A percentile compares a stretch with the other conserved stretches of the same genome.
Conservation (phyloP, 345 rosid genomes). For the Orychophragmus violaceus region DNA sequence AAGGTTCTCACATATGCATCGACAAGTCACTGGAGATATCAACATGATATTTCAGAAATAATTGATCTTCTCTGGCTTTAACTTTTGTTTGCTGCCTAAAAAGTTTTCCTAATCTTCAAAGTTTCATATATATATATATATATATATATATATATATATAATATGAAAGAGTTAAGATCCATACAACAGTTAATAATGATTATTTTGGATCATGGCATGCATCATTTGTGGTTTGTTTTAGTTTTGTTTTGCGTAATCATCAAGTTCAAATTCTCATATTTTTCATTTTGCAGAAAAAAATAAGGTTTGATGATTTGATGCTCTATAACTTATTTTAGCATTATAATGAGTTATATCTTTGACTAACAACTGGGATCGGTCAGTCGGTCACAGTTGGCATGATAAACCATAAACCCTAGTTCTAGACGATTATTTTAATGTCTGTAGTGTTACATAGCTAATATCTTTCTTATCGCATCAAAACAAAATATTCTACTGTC, state of each 20-base stretch:
- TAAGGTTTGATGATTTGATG: not conserved
- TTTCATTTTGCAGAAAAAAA: not conserved
- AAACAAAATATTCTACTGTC: not conserved
- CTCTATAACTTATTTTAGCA: not conserved
- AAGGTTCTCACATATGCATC: not conserved
- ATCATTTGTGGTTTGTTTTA: not conserved
- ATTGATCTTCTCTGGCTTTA: not conserved
- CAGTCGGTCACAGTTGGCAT: slow-evolving; percentile 13
- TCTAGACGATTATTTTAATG: not conserved
- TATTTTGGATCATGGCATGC: not conserved
- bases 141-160: no score
- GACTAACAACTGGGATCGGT: slow-evolving; percentile 26
- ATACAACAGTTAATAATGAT: not conserved
- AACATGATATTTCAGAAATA: not conserved
- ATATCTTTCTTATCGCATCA: not conserved
- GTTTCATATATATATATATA: no score
- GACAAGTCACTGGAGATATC: not conserved
- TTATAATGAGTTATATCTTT: not conserved
- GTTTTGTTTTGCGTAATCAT: not conserved
- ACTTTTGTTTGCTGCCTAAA: not conserved
- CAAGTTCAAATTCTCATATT: not conserved
- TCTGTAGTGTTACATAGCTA: slow-evolving; percentile 4
- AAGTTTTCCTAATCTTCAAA: not conserved
- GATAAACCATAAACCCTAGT: not conserved
- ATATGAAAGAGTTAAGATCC: not conserved